phyloP scores from a whole-genome alignment of 352 stramenopile species.

The Pythium periplocum region DNA sequence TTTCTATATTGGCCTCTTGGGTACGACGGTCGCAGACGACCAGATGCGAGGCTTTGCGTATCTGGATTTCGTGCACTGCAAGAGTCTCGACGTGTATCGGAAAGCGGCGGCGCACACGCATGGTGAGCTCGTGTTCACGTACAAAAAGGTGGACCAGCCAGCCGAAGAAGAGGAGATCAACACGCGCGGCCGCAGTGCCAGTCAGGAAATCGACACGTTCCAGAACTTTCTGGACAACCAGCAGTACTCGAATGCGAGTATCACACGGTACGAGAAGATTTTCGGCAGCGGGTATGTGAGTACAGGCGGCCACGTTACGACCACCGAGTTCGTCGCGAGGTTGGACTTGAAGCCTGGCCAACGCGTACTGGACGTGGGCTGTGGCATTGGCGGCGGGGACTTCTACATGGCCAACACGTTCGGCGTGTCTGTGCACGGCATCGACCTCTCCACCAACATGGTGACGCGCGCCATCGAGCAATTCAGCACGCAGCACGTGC shows the following conservation, averaged over 20 bases:
- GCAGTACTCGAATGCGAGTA: constrained; percentile 33
- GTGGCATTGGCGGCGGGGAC: constrained; percentile 68
- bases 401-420: constrained; percentile 81
- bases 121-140: constrained; percentile 31
- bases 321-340: constrained; percentile 39
- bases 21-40: constrained; percentile 22
- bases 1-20: constrained; percentile 33
- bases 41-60: constrained; percentile 16
- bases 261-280: constrained; percentile 41
- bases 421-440: constrained; percentile 37
- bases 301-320: constrained; percentile 32
- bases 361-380: constrained; percentile 68
- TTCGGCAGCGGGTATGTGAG: constrained; percentile 40
- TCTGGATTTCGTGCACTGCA: constrained; percentile 20
- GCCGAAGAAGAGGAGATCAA: constrained; percentile 20
- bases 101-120: constrained; percentile 26
- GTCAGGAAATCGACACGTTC: constrained; percentile 29
- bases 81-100: constrained; percentile 30
- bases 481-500: constrained; percentile 9
- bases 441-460: constrained; percentile 40
- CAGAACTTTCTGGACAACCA: constrained; percentile 36
- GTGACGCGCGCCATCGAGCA: constrained; percentile 22
- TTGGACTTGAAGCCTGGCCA: constrained; percentile 22
- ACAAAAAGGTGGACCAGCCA: constrained; percentile 26
- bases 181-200: constrained; percentile 18